phyloP scores from a whole-genome alignment of 1,284 basidiomycete species.

The Microbotryum scabiosae region DNA sequence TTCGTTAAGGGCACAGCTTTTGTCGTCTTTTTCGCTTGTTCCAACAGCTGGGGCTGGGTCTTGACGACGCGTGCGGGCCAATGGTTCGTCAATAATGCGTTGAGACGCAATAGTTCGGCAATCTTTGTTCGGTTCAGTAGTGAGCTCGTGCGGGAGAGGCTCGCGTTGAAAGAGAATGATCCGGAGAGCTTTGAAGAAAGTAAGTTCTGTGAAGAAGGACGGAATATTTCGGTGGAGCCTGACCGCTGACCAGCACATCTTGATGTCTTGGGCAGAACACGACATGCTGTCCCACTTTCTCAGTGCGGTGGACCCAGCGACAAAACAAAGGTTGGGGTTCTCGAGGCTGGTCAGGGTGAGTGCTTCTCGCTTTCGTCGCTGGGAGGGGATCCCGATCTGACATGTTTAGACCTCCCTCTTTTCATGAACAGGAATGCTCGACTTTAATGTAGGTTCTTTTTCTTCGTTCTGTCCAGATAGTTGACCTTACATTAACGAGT shows the following conservation, averaged over 20 bases:
- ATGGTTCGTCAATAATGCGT: background rate
- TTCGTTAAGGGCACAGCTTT: conserved; percentile 6
- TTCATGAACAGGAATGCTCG: background rate
- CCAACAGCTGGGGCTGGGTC: conserved; percentile 3
- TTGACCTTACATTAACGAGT: background rate
- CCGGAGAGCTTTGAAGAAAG: background rate
- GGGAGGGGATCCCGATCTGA: background rate
- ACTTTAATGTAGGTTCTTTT: background rate
- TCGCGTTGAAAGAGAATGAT: conserved; percentile 2
- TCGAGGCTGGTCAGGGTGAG: background rate
- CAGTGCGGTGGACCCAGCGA: background rate
- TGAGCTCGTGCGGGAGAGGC: conserved; percentile 3
- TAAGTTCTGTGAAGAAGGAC: background rate
- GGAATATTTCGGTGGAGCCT: too few relatives aligned
- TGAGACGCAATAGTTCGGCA: background rate
- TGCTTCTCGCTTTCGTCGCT: background rate
- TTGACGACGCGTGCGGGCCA: conserved; percentile 1
- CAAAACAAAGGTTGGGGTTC: background rate
- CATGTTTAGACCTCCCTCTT: background rate
- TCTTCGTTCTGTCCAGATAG: background rate
- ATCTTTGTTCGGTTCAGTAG: background rate
- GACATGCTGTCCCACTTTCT: conserved; percentile 10
- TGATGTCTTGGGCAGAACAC: background rate
- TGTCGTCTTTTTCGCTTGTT: background rate
- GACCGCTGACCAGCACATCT: too few relatives aligned